Evolutionary conservation across 805 yeast species (phyloP), one percentile per base, ranked within the genome.

Genomic region (Suhomyces pyralidae): DNA sequence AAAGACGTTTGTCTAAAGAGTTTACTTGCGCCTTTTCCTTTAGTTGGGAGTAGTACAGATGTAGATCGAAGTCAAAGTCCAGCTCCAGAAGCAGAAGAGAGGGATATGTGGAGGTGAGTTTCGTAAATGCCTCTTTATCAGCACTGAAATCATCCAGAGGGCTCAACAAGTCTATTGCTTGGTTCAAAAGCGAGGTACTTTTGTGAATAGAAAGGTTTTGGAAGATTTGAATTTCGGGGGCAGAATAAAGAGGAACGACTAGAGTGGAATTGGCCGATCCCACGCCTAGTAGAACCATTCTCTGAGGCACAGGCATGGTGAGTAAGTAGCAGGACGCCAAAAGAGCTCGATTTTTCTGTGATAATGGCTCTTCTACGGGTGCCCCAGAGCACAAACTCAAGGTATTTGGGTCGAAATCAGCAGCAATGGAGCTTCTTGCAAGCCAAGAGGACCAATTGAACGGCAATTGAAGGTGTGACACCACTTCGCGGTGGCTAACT

Each of bases 361-460:
- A 22, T 7, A 42, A 3, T 14, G 45, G 45, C 17, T 2, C 1
- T 8, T 42, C 45, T 20, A 22, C 12, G 5, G 30, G 45, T 7
- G 12, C 4, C 3, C 32, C n/a, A 12, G 32, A 28, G 32, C 32
- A 28, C 32, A 3, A 3, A 8, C 12, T 3, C 9, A 2, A 8
- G 6, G 2, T 14, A 30, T 30, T 30, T 12, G 14, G 5, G 40
- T 17, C 19, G 9, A 6, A 22, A 26, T 19, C 24, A 34, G n/a
- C 14, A 14, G n/a, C 24, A 9, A 5, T 5, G 8, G 14, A 9
- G 40, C 8, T 17, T 2, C 47, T 26, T 9, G 20, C 46, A 12
- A 59, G 48, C 69, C 70, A 68, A 32, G 61, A 63, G 12, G 46
- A 50, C 76, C 77, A 71, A 43, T 62, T 52, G 51, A 72, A 72